These are phyloP conservation scores for Alloteropsis semialata DNA, from an alignment of 176 grass and related monocot genomes.

Conservation along the genomic window DNA sequence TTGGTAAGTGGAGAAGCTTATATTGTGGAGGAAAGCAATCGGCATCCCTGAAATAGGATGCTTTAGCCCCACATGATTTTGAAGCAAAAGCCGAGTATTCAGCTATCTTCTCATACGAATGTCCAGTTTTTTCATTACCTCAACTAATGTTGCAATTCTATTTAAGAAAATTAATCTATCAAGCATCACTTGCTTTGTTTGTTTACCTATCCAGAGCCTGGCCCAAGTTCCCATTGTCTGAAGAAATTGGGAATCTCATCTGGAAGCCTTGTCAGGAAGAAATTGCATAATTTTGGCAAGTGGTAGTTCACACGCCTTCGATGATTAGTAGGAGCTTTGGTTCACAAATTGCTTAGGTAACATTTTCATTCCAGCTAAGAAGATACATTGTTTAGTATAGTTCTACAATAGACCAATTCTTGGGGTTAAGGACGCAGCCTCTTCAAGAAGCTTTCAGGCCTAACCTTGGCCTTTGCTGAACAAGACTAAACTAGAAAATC, in stretches of 20 bases:
- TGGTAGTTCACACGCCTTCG: neutral
- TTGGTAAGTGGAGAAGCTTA: neutral
- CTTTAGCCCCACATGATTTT: neutral
- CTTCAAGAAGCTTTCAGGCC: neutral
- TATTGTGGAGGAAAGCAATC: neutral
- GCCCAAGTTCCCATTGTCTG: neutral
- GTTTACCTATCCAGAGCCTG: neutral
- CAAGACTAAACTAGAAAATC: neutral
- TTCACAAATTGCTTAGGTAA: neutral
- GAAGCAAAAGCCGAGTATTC: neutral
- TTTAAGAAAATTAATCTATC: slow-evolving; percentile 10
- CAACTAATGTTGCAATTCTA: neutral
- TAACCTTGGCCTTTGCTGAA: neutral
- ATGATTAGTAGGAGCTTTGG: neutral
- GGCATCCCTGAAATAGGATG: neutral
- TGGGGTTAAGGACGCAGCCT: neutral
- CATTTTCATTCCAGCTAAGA: neutral
- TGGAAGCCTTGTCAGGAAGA: neutral
- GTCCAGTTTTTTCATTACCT: neutral
- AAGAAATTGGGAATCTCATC: neutral
- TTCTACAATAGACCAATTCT: neutral
- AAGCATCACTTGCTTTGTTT: slow-evolving; percentile 3
- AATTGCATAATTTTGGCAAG: neutral
- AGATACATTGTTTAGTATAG: neutral
- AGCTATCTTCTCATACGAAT: neutral